phyloP scores from a whole-genome alignment of 1,284 basidiomycete species.

The Microbotryomycetes sp. region DNA sequence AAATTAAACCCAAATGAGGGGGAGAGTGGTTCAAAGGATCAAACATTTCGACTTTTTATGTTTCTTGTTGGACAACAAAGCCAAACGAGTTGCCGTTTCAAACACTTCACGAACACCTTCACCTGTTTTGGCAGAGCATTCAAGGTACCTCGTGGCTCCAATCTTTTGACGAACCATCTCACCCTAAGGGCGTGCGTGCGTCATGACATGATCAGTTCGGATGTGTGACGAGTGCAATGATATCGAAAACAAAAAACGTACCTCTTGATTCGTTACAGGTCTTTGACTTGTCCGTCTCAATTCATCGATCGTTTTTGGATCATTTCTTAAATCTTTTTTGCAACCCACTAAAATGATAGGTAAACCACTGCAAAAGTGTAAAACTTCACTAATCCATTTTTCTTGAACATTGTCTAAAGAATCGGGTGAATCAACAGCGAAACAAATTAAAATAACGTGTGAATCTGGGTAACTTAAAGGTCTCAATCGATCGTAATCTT shows the following conservation, averaged over 20 bases:
- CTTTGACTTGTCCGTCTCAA: conserved; percentile 82
- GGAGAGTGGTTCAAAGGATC: conserved; percentile 60
- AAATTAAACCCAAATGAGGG: no score
- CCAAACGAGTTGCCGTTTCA: conserved; percentile 55
- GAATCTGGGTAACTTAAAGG: conserved; percentile 94
- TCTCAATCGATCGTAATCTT: conserved; percentile 91
- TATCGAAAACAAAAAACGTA: no score
- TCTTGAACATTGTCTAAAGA: conserved; percentile 91
- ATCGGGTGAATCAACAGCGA: conserved; percentile 94
- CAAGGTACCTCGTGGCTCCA: conserved; percentile 79
- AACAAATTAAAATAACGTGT: conserved; percentile 93
- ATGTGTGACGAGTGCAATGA: no score
- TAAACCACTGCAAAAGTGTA: conserved; percentile 91
- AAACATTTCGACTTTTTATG: conserved; percentile 69
- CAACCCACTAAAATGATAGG: conserved; percentile 89
- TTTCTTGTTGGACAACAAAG: conserved; percentile 51
- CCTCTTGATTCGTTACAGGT: conserved; percentile 64
- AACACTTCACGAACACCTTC: conserved; percentile 89
- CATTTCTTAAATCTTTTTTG: conserved; percentile 83
- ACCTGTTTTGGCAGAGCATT: conserved; percentile 90
- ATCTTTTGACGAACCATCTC: conserved; percentile 78
- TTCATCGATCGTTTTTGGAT: conserved; percentile 83
- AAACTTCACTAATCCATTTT: conserved; percentile 97
- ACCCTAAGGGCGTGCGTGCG: conserved; percentile 51
- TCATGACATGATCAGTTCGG: background rate